Evolutionary conservation across 805 yeast species (phyloP), one percentile per base, ranked within the genome.

Genomic region (Candida maltosa): DNA sequence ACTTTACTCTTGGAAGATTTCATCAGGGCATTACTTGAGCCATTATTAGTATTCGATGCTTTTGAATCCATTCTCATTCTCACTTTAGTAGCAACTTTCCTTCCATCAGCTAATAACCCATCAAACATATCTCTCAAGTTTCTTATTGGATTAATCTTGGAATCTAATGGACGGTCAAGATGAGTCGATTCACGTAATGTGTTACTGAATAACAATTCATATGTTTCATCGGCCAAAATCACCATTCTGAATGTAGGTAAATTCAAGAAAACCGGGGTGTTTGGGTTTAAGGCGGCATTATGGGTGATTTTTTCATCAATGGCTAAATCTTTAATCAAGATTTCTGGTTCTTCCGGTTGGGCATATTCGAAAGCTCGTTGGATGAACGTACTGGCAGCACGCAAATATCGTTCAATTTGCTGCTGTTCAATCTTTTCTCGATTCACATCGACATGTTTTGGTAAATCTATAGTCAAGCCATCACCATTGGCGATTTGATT

Each of bases 221-320:
- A 83, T 0, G 96, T 85, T 51, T 88, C 97, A 55, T 89, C 96
- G 0, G 97, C 97, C 5, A 91, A 65, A 5, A 93, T 65, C 1
- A 93, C 94, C 98, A 91, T 91, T 42, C 97, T 69, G 62, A 91
- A 91, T 0, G 96, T 88, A 0, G 97, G 87, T 12, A 87, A 64
- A 35, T 83, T 85, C 34, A 89, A 70, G 39, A 65, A 77, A 7
- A 82, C 78, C 1, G 95, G 95, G 21, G 80, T 75, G 21, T 75
- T 70, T 3, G 96, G 96, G 52, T 87, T 86, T 25, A 87, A 62
- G 0, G 95, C 96, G 4, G 78, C 86, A 52, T 88, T 87, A 32
- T 87, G 87, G 18, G 69, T 69, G 28, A 76, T 57, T 21, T 38
- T 49, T 38, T 56, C 47, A 41, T 63, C 69, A 11, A 64, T 53